Evolutionary conservation across 2,329 filamentous ascomycete genomes (phyloP).

Genomic region (Beauveria sp.): DNA sequence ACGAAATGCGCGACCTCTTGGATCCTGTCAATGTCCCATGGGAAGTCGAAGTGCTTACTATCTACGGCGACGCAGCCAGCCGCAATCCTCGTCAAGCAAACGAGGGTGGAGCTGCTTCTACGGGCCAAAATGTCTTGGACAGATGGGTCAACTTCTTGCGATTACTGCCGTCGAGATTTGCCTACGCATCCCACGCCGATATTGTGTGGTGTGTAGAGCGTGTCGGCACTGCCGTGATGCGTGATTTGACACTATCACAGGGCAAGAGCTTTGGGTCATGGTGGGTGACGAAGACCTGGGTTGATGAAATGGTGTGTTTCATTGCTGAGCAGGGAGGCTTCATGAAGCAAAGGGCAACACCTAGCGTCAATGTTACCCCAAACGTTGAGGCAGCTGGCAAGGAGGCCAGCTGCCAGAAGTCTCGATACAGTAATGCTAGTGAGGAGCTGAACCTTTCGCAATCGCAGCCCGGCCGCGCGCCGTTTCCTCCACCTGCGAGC

Average conservation of each 20-base stretch:
- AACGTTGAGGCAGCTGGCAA: constrained; percentile 29
- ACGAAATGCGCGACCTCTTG: constrained; percentile 63
- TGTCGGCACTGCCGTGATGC: constrained; percentile 67
- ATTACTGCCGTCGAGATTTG: constrained; percentile 62
- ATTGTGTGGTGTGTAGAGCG: constrained; percentile 71
- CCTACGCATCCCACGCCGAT: constrained; percentile 63
- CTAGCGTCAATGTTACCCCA: constrained; percentile 20
- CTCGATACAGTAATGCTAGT: constrained; percentile 37
- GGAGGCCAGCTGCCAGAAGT: constrained; percentile 26
- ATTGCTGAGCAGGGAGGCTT: constrained; percentile 87
- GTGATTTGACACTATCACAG: constrained; percentile 72
- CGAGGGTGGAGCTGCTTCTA: constrained; percentile 21
- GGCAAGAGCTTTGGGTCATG: constrained; percentile 80
- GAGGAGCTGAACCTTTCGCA: constrained; percentile 41
- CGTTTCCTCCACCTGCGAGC: constrained; percentile 39
- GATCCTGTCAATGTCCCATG: constrained; percentile 60
- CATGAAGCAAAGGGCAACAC: constrained; percentile 50
- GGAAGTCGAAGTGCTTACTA: constrained; percentile 54
- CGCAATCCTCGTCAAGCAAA: constrained; percentile 35
- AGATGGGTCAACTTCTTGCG: constrained; percentile 69
- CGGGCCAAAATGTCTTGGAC: constrained; percentile 63
- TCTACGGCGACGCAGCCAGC: constrained; percentile 50
- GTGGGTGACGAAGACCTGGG: constrained; percentile 94
- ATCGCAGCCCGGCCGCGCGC: constrained; percentile 41
- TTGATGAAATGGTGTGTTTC: constrained; percentile 91